Base-by-base conservation (phyloP, 306 rosid species). In the Begonia fuchsioides region DNA sequence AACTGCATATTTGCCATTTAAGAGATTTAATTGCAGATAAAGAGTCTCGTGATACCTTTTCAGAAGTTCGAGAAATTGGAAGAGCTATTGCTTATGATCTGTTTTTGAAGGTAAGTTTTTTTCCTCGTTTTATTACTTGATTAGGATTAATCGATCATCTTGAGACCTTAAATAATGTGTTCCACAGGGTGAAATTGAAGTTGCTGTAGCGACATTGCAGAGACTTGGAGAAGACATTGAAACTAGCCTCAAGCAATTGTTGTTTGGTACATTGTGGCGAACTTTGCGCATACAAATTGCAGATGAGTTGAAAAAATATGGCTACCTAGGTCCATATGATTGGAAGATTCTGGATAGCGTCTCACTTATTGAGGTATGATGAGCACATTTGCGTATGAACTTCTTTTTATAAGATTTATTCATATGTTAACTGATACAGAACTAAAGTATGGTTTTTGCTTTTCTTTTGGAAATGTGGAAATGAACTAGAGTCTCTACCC, bases 141-240 rank as follows among this genome's bases (percentile, higher is more conserved):
- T 26, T 26, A 26, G 32, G 32, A 26, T 26, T 26, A 26, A 26
- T 26, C 32, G 6, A 7, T 26, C 32, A 26, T 1, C 32, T 26
- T 26, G 32, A 26, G 6, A 41, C 48, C 38, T 53, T 41, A 41
- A 50, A 49, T 50, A 45, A 18, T 62, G 54, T 66, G 56, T 64
- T 70, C 54, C 51, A 68, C 83, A 88, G 97, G 97, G 97, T 57
- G 97, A 88, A 69, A 78, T 74, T 64, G 93, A 78, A 57, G 86
- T 88, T 68, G 95, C 97, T 58, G 79, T 84, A 54, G 88, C 90
- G 50, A 88, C 84, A 8, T 76, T 88, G 64, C 83, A 76, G 72
- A 81, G 90, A 62, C 97, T 88, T 55, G 97, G 97, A 53, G 97
- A 88, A 68, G 87, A 83, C 66, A 74, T 88, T 52, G 93, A 88